Conservation (phyloP, 1,139 yeast genomes). For the Taiozyma onychis region DNA sequence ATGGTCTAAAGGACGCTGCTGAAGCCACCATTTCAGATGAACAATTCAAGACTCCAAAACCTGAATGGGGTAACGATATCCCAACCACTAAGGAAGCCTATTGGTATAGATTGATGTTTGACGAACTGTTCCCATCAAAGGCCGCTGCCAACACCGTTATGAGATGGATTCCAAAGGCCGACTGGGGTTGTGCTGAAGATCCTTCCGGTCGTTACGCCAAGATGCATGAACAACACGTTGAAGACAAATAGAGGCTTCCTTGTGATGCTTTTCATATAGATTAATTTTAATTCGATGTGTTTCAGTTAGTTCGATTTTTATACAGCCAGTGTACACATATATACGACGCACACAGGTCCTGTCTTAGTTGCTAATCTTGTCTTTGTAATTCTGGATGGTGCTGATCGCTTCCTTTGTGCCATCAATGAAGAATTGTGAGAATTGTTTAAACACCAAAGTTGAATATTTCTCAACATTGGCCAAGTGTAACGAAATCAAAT, state of each 20-base stretch:
- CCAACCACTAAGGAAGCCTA: conserved; percentile 98
- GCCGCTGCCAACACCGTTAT: conserved; percentile 95
- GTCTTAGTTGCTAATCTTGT: background rate
- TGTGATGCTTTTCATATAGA: background rate
- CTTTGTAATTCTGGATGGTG: conserved; percentile 4
- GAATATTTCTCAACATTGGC: conserved; percentile 6
- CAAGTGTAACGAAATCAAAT: conserved; percentile 3
- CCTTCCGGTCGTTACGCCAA: conserved; percentile 97
- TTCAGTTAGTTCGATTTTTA: background rate
- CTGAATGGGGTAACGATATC: conserved; percentile 92
- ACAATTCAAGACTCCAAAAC: conserved; percentile 81
- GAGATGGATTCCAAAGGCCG: conserved; percentile 99
- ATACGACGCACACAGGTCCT: too few relatives aligned
- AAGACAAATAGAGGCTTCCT: conserved; percentile 6
- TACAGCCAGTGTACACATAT: background rate
- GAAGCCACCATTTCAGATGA: conserved; percentile 83
- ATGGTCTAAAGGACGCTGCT: conserved; percentile 93
- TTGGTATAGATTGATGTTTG: conserved; percentile 97
- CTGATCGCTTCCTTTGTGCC: conserved; percentile 11
- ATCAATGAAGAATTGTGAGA: conserved; percentile 9
- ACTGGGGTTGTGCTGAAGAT: conserved; percentile 99
- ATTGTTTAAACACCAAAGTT: conserved; percentile 14
- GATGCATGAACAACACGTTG: conserved; percentile 67
- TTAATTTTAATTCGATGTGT: background rate
- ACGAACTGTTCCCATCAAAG: conserved; percentile 80